phyloP scores from a whole-genome alignment of 768 basidiomycete genomes.

The Hericium erinaceus region DNA sequence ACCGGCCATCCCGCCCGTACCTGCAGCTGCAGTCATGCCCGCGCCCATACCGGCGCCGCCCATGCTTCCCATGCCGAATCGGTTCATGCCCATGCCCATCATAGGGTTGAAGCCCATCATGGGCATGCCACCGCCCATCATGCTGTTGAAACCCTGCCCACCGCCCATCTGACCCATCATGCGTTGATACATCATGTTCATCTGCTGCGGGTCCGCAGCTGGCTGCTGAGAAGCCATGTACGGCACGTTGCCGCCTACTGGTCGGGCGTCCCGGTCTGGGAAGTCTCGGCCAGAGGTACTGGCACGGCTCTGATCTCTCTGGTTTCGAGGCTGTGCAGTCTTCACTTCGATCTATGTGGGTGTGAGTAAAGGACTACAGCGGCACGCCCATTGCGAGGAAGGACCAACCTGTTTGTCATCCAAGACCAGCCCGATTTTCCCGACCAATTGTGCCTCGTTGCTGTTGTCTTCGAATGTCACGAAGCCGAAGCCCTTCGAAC shows the following conservation, averaged over 20 bases:
- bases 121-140: conserved; percentile 28
- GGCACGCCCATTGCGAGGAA: background rate
- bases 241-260: conserved; percentile 28
- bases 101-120: conserved; percentile 15
- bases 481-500: conserved; percentile 97
- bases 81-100: conserved; percentile 27
- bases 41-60: conserved; percentile 51
- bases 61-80: conserved; percentile 17
- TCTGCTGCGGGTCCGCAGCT: conserved; percentile 16
- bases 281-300: conserved; percentile 8
- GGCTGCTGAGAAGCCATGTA: conserved; percentile 27
- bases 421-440: conserved; percentile 67
- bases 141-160: conserved; percentile 22
- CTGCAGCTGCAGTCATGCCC: conserved; percentile 30
- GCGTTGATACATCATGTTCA: conserved; percentile 66
- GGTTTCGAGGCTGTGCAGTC: conserved; percentile 85
- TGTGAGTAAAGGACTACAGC: background rate
- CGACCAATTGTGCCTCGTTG: conserved; percentile 82
- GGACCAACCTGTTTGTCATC: conserved; percentile 84
- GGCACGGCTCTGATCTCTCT: conserved; percentile 52
- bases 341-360: conserved; percentile 99
- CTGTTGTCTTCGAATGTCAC: conserved; percentile 92
- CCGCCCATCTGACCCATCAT: conserved; percentile 83
- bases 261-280: conserved; percentile 16
- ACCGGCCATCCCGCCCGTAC: conserved; percentile 13